A percentile compares a stretch with the other conserved stretches of the same genome.
These are phyloP conservation scores for Cylindrotheca closterium DNA, from an alignment of 108 stramenopile genomes.

Conservation along the genomic window DNA sequence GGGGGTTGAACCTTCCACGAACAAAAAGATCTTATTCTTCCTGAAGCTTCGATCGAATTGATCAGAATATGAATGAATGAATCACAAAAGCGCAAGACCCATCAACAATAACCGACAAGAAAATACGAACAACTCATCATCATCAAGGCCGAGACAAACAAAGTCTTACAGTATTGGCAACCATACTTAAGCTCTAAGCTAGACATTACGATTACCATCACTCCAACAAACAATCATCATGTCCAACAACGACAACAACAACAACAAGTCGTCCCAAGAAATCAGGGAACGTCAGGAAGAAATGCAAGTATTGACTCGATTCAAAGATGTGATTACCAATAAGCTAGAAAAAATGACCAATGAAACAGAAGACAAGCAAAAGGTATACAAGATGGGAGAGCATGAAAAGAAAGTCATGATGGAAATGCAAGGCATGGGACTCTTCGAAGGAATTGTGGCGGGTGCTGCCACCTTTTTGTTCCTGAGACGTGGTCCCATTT, in stretches of 20 bases:
- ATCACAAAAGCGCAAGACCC: too few relatives aligned
- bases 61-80: too few relatives aligned
- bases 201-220: too few relatives aligned
- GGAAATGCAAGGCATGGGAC: slow-evolving; percentile 29
- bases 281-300: slow-evolving; percentile 13
- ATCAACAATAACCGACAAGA: too few relatives aligned
- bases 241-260: slow-evolving; percentile 10
- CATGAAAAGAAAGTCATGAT: slow-evolving; percentile 26
- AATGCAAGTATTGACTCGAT: slow-evolving; percentile 18
- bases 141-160: too few relatives aligned
- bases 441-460: slow-evolving; percentile 36
- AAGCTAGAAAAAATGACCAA: slow-evolving; percentile 21
- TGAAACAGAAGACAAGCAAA: slow-evolving; percentile 16
- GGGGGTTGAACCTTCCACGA: too few relatives aligned
- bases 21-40: too few relatives aligned
- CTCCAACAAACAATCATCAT: too few relatives aligned
- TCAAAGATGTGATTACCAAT: slow-evolving; percentile 21
- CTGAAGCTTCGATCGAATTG: too few relatives aligned
- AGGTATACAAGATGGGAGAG: slow-evolving; percentile 18
- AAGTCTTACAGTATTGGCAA: too few relatives aligned
- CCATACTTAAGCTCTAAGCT: too few relatives aligned
- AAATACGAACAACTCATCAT: too few relatives aligned
- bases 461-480: slow-evolving; percentile 26
- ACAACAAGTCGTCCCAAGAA: slow-evolving; percentile 9
- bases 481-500: slow-evolving; percentile 32